Evolutionary conservation across 208 protist genomes (phyloP).

Genomic region (Trypanosoma lewisi): DNA sequence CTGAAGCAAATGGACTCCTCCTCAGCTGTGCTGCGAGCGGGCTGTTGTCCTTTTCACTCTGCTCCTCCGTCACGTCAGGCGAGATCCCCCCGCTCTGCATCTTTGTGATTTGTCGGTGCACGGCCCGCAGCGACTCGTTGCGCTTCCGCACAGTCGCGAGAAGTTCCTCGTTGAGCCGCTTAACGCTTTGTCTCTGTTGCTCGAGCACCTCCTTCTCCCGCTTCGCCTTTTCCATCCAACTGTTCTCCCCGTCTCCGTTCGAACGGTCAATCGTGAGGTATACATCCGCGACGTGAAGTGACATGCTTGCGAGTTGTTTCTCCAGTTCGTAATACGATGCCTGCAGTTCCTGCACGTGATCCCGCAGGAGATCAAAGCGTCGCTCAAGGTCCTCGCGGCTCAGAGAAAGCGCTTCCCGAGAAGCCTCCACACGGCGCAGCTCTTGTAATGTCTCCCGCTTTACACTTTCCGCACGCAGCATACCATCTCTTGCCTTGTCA

Average conservation of each 20-base stretch:
- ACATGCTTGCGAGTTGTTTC: conserved; percentile 38
- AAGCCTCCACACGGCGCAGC: conserved; percentile 27
- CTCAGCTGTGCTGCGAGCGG: conserved; percentile 1
- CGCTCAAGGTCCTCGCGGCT: conserved; percentile 17
- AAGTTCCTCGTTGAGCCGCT: conserved; percentile 51
- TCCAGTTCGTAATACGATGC: conserved; percentile 44
- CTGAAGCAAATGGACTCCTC: no score
- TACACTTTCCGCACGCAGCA: conserved; percentile 33
- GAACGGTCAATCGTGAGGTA: conserved; percentile 53
- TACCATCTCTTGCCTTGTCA: conserved; percentile 39
- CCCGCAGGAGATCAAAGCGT: conserved; percentile 33
- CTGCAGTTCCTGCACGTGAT: conserved; percentile 47
- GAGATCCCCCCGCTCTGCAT: conserved; percentile 14
- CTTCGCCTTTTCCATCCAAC: conserved; percentile 57
- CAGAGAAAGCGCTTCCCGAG: conserved; percentile 22
- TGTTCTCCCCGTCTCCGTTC: conserved; percentile 9
- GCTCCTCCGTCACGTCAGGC: neutral
- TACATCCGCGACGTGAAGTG: conserved; percentile 40
- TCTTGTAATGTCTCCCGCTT: conserved; percentile 39
- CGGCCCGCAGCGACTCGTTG: conserved; percentile 51
- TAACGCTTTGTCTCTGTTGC: conserved; percentile 47
- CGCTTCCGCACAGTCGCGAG: conserved; percentile 55
- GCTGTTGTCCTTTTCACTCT: neutral
- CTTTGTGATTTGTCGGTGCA: conserved; percentile 39
- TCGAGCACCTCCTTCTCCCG: conserved; percentile 51